Evolutionary conservation across 2,329 filamentous ascomycete species (phyloP).

Genomic region (Colletotrichum filicis): DNA sequence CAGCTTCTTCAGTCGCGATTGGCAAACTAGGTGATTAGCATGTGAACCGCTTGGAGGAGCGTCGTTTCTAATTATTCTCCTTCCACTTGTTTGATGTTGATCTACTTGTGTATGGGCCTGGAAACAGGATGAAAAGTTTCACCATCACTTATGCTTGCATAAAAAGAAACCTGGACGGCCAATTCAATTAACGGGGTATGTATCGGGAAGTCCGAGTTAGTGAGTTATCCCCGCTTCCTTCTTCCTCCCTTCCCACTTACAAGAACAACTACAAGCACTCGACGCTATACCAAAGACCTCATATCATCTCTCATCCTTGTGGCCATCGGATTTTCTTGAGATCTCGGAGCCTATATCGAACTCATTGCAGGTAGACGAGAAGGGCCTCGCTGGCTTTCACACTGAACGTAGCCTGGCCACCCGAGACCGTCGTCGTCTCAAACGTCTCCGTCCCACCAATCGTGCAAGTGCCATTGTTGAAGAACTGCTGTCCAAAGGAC

Average conservation of each 20-base stretch:
- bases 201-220: not conserved
- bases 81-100: not conserved
- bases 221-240: not conserved
- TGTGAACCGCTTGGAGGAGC: constrained; percentile 1
- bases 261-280: not conserved
- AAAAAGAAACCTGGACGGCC: not conserved
- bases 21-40: not conserved
- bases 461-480: constrained; percentile 17
- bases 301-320: no score
- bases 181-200: not conserved
- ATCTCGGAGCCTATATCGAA: not conserved
- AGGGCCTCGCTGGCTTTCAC: constrained; percentile 36
- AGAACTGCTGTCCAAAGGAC: constrained; percentile 21
- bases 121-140: not conserved
- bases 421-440: constrained; percentile 5
- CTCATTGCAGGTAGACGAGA: constrained; percentile 18
- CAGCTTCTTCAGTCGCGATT: not conserved
- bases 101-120: not conserved
- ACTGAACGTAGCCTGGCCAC: constrained; percentile 25
- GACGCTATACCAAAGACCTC: not conserved
- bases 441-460: constrained; percentile 20
- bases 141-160: not conserved
- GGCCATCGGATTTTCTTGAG: no score
- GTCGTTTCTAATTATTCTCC: not conserved
- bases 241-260: not conserved